These are phyloP conservation scores for Phytophthora ramorum DNA, from an alignment of 352 stramenopile genomes.

Conservation along the genomic window DNA sequence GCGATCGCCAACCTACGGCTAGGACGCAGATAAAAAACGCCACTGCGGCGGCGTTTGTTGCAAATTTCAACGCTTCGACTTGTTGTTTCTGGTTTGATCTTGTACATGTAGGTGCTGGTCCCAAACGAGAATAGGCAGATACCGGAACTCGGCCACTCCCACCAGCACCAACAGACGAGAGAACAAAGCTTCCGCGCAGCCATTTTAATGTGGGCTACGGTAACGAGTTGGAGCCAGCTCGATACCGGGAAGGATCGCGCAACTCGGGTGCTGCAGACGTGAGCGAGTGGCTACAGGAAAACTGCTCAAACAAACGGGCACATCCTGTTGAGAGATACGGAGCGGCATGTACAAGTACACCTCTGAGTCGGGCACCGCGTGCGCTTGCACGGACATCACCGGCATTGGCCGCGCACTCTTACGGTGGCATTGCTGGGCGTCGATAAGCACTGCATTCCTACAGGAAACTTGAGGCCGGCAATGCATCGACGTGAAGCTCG, in stretches of 20 bases:
- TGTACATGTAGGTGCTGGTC: background rate
- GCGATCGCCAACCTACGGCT: background rate
- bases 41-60: background rate
- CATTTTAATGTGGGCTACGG: too few species aligned
- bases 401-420: background rate
- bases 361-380: background rate
- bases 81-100: background rate
- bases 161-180: too few species aligned
- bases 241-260: background rate
- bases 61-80: background rate
- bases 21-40: background rate
- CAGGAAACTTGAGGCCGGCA: background rate
- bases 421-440: background rate
- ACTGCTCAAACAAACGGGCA: background rate
- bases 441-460: too few species aligned
- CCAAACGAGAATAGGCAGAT: too few species aligned
- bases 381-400: background rate
- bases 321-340: conserved; percentile 1
- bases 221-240: background rate
- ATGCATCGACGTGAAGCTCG: background rate
- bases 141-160: too few species aligned
- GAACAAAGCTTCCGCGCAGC: too few species aligned
- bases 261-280: too few species aligned
- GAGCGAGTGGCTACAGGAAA: too few species aligned
- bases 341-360: background rate